Percentiles rank a stretch among this genome's conserved stretches.
These are phyloP conservation scores for Earliella scabrosa DNA, from an alignment of 1,284 basidiomycete species.

Conservation along the genomic window DNA sequence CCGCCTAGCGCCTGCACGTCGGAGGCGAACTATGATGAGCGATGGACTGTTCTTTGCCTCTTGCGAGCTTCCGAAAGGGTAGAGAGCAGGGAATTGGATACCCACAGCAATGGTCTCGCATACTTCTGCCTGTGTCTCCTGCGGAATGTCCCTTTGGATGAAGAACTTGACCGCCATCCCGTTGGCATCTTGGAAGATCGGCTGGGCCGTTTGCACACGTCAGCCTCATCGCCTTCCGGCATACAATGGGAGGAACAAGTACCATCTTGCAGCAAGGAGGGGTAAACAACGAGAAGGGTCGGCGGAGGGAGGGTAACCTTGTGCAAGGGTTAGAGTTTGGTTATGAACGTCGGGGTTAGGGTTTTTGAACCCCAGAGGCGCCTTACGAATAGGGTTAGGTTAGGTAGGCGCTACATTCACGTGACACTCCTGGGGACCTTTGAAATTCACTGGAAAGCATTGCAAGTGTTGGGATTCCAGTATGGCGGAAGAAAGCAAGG, in stretches of 20 bases:
- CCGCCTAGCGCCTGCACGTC: slow-evolving; percentile 65
- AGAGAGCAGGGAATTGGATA: slow-evolving; percentile 6
- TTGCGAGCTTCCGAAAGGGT: background rate
- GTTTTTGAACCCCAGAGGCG: slow-evolving; percentile 27
- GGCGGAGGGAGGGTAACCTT: slow-evolving; percentile 24
- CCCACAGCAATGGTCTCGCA: slow-evolving; percentile 71
- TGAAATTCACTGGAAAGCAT: too few species aligned
- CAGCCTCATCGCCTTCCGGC: background rate
- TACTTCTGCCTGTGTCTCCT: slow-evolving; percentile 67
- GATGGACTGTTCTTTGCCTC: background rate
- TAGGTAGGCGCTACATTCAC: too few species aligned
- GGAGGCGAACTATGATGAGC: background rate
- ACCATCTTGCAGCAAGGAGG: slow-evolving; percentile 27
- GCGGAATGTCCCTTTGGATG: slow-evolving; percentile 75
- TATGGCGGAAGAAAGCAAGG: too few species aligned
- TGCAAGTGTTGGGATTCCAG: too few species aligned
- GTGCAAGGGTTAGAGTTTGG: slow-evolving; percentile 37
- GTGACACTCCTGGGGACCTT: too few species aligned
- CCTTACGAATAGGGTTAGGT: background rate
- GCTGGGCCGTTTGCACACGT: slow-evolving; percentile 36
- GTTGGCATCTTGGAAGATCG: slow-evolving; percentile 69
- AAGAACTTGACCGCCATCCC: slow-evolving; percentile 78
- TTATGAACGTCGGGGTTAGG: slow-evolving; percentile 36
- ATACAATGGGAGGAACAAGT: slow-evolving; percentile 1
- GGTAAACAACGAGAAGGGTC: background rate